Evolutionary conservation across 331 rosid genomes (phyloP), one percentile per base, ranked within the genome.

Genomic region (Acacia pycnantha): DNA sequence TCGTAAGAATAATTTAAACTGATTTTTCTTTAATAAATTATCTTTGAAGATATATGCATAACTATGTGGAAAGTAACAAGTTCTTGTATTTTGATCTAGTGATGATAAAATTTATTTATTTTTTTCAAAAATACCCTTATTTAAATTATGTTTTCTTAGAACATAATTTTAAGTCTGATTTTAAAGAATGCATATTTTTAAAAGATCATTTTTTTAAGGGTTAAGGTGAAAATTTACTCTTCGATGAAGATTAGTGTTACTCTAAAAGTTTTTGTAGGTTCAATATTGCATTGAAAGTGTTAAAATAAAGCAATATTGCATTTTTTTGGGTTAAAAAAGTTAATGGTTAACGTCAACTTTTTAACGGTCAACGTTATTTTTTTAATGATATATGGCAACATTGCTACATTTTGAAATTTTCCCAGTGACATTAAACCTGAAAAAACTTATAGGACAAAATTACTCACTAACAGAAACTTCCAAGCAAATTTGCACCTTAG

Each of bases 381-480:
- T 37, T 37, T 37, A 37, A 37, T 0, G 0, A 0, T 37, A 0
- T 37, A 9, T 0, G 2, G 9, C 2, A 37, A 37, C 1, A 37
- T 37, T 37, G 0, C 1, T 37, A 37, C 0, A 0, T 37, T 7
- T 37, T 37, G 1, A 37, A 37, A 37, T 2, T 37, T 37, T 0
- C 0, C 0, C 2, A 0, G 0, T 37, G 7, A 35, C 0, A 35
- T 35, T 5, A 1, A 37, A 37, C 9, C 9, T 37, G 9, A 37
- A 37, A 37, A 37, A 37, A 5, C 40, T 5, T 6, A 4, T 1
- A 37, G 0, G 6, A 37, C 8, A 37, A 37, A 0, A 37, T 6
- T 37, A 0, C 8, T 37, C 9, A 0, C 1, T 1, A 37, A 0
- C 2, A 1, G 1, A 37, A 37, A 37, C 41, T 37, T 37, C 1